Base-by-base conservation (phyloP, 306 rosid species). In the Cucurbita pepo region DNA sequence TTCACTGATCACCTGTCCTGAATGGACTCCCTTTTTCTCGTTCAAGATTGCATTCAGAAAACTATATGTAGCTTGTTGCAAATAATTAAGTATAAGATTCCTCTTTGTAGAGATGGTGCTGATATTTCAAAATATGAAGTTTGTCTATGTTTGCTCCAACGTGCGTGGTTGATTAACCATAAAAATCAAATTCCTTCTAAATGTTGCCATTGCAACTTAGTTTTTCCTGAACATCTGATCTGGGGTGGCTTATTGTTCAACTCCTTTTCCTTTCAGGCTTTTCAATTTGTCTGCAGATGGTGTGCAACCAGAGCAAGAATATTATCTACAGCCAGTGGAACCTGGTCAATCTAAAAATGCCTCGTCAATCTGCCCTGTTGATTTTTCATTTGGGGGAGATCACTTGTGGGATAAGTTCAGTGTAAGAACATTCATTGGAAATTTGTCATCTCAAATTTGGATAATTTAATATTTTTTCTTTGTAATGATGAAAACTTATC, bases 371-470 rank as follows among this genome's bases (percentile, higher is more conserved):
- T 89, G 95, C 78, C 95, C 97, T 0, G 95, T 85, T 74, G 96
- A 87, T 79, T 94, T 94, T 85, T 91, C 95, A 71, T 94, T 91
- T 86, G 99, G 99, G 51, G 91, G 88, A 21, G 95, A 86, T 67
- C 99, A 94, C 85, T 83, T 94, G 81, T 94, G 99, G 99, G 99
- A 94, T 82, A 83, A 81, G 71, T 89, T 94, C 76, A 89, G 90
- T 77, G 99, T 94, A 86, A 88, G 97, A 86, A 80, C 51, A 54
- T 25, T 71, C 75, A 52, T 67, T 79, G 53, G 79, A n/a, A 47
- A 59, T 69, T 56, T 76, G 44, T 51, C 52, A 72, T 55, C 7
- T 70, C 36, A 18, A 34, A 14, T 52, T 69, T 69, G 10, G 18
- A 69, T 16, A 7, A 69, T 50, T 21, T 48, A 22, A 6, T 50